Percentiles rank a stretch among this genome's conserved stretches.
These are phyloP conservation scores for Botryotinia calthae DNA, from an alignment of 2,329 filamentous ascomycete species.

Conservation along the genomic window DNA sequence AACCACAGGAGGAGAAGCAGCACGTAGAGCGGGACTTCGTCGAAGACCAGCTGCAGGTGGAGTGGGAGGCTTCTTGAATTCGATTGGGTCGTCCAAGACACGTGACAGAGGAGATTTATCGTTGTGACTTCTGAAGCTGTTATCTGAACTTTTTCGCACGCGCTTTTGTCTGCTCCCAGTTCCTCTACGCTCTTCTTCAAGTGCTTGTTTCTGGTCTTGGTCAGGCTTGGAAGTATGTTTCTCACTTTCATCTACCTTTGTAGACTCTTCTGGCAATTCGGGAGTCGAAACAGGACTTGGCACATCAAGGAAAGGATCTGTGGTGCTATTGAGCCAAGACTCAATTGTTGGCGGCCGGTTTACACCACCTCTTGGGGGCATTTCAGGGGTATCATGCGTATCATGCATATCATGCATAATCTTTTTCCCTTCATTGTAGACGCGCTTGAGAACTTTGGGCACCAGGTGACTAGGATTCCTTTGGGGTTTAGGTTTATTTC, in stretches of 20 bases:
- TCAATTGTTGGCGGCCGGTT: conserved; percentile 64
- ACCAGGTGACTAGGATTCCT: conserved; percentile 59
- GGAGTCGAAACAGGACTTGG: conserved; percentile 28
- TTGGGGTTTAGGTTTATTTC: conserved; percentile 44
- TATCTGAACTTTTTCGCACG: conserved; percentile 30
- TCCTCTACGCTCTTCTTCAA: conserved; percentile 10
- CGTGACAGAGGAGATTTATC: conserved; percentile 14
- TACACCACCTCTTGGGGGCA: conserved; percentile 48
- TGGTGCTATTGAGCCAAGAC: conserved; percentile 61
- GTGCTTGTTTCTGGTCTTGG: conserved; percentile 23
- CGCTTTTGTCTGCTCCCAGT: conserved; percentile 22
- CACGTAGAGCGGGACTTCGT: conserved; percentile 56
- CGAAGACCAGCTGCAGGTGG: conserved; percentile 45
- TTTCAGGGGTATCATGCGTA: conserved; percentile 46
- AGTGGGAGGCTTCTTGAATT: conserved; percentile 23
- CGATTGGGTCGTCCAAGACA: conserved; percentile 10
- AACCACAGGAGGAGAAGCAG: conserved; percentile 44
- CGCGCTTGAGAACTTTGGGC: conserved; percentile 63
- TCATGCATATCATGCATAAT: conserved; percentile 62
- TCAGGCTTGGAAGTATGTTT: conserved; percentile 27
- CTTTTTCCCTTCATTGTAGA: conserved; percentile 62
- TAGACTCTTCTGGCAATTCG: conserved; percentile 34
- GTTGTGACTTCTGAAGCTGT: conserved; percentile 1
- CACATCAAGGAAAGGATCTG: conserved; percentile 59
- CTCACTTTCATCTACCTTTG: conserved; percentile 32